phyloP scores from a whole-genome alignment of 441 rosid genomes.

The Gossypium davidsonii region DNA sequence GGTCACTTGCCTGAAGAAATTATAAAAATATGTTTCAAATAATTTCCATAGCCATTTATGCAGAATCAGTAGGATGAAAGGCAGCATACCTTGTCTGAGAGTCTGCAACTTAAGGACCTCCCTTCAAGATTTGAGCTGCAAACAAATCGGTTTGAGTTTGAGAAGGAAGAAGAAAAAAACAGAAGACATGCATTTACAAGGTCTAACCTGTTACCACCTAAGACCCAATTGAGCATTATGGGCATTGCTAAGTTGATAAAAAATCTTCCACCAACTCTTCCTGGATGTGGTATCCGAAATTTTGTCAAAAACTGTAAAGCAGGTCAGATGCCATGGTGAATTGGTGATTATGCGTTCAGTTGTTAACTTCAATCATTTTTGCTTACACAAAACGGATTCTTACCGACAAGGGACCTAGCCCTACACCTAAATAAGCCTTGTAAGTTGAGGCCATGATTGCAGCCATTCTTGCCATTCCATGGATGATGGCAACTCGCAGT shows the following conservation, averaged over 20 bases:
- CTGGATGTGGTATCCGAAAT: constrained; percentile 81
- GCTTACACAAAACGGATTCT: constrained; percentile 18
- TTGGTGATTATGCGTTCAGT: background rate
- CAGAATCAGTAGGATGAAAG: background rate
- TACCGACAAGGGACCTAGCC: constrained; percentile 88
- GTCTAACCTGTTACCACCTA: constrained; percentile 86
- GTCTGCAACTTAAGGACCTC: constrained; percentile 70
- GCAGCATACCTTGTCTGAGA: constrained; percentile 67
- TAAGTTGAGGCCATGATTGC: constrained; percentile 95
- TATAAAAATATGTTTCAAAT: constrained; percentile 4
- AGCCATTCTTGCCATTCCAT: constrained; percentile 91
- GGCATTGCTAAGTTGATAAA: constrained; percentile 79
- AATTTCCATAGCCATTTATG: background rate
- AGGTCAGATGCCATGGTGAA: constrained; percentile 3
- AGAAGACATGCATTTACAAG: background rate
- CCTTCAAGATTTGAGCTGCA: constrained; percentile 80
- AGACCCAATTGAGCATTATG: constrained; percentile 77
- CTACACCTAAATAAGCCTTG: constrained; percentile 86
- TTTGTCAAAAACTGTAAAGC: constrained; percentile 68
- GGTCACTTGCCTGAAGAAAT: constrained; percentile 61
- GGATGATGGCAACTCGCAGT: constrained; percentile 78
- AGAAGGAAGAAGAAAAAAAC: background rate
- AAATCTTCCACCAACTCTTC: constrained; percentile 82
- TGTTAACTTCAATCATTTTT: background rate
- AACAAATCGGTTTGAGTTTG: background rate